Evolutionary conservation across 2,329 filamentous ascomycete species (phyloP).

Genomic region (Knufia fluminis): DNA sequence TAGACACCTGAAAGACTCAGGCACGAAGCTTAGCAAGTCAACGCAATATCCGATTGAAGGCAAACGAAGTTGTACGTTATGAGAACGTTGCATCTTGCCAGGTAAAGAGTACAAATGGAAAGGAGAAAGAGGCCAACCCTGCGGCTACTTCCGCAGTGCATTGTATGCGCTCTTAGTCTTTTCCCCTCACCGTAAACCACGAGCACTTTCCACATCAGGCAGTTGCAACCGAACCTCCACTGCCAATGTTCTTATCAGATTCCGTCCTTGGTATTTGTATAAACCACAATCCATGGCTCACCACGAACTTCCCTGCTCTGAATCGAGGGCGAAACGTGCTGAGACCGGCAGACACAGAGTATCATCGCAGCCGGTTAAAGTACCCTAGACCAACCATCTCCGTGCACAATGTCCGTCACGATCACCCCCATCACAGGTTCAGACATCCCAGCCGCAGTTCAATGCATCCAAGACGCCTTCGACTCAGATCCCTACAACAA

Average conservation of each 20-base stretch:
- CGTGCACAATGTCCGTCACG: constrained; percentile 42
- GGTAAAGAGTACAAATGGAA: too few relatives aligned
- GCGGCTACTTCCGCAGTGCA: too few relatives aligned
- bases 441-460: constrained; percentile 56
- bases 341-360: too few relatives aligned
- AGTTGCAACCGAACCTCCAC: background rate
- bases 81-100: too few relatives aligned
- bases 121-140: too few relatives aligned
- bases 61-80: too few relatives aligned
- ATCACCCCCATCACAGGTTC: constrained; percentile 47
- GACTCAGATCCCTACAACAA: constrained; percentile 57
- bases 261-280: background rate
- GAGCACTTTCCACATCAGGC: background rate
- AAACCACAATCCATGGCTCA: background rate
- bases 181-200: background rate
- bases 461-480: constrained; percentile 58
- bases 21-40: too few relatives aligned
- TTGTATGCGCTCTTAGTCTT: too few relatives aligned
- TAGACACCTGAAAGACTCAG: too few relatives aligned
- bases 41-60: too few relatives aligned
- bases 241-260: background rate
- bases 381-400: background rate
- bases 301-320: background rate
- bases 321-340: background rate
- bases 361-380: too few relatives aligned